phyloP scores from a whole-genome alignment of 2,329 filamentous ascomycete genomes.

The Magnaporthiopsis incrustans region DNA sequence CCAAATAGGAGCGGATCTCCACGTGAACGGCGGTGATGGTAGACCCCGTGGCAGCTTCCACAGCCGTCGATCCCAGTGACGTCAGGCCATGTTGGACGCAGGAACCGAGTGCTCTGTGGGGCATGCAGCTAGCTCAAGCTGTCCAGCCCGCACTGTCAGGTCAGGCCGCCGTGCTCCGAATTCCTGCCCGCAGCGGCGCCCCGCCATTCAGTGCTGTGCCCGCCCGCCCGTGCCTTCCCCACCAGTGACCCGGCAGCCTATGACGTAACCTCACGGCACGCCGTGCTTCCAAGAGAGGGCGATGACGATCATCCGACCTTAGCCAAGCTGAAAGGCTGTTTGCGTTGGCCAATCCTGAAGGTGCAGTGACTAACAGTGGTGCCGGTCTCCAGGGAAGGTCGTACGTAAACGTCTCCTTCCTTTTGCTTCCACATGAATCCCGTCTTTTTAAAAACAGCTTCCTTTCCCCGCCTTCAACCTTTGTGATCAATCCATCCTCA shows the following conservation, averaged over 20 bases:
- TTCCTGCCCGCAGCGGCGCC: neutral
- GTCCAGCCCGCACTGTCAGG: too few species aligned
- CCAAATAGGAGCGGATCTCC: neutral
- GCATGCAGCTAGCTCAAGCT: too few species aligned
- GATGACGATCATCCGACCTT: conserved; percentile 5
- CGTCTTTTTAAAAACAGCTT: conserved; percentile 3
- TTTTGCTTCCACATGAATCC: neutral
- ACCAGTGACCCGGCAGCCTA: neutral
- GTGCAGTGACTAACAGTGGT: conserved; percentile 5
- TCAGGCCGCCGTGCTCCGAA: neutral
- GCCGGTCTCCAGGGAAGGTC: neutral
- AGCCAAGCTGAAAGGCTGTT: conserved; percentile 1
- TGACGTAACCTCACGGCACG: conserved; percentile 3
- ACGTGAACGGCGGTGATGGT: neutral
- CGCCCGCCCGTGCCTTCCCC: neutral
- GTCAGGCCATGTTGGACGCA: conserved; percentile 4
- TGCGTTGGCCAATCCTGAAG: neutral
- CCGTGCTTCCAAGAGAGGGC: too few species aligned
- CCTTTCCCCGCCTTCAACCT: neutral
- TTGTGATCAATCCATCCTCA: neutral
- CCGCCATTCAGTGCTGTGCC: neutral
- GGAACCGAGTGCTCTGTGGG: neutral
- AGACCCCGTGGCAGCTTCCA: too few species aligned
- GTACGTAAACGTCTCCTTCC: conserved; percentile 4
- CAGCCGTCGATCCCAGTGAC: neutral